A percentile compares a stretch with the other conserved stretches of the same genome.
Conservation (phyloP, 441 rosid species). For the Pelargonium cotyledonis region DNA sequence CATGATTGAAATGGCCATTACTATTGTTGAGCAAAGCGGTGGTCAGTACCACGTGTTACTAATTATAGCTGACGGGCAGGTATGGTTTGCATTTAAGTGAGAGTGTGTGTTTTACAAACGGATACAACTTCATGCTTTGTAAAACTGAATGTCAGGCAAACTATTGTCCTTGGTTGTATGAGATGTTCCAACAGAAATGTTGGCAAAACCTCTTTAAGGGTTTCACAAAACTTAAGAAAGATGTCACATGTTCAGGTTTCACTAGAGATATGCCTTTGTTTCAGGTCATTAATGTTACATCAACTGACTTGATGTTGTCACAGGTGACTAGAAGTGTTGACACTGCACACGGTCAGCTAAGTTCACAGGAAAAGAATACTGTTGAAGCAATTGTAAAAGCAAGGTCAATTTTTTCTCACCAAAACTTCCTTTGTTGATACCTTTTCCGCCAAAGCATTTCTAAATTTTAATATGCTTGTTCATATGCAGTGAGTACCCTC, state of each 20-base stretch:
- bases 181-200: neutral
- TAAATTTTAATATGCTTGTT: conserved; percentile 19
- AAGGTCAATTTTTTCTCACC: conserved; percentile 38
- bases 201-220: neutral
- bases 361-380: conserved; percentile 82
- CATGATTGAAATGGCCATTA: conserved; percentile 70
- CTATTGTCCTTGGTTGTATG: neutral
- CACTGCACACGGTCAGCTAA: conserved; percentile 49
- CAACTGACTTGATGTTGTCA: conserved; percentile 11
- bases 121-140: neutral
- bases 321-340: conserved; percentile 94
- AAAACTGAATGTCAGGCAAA: neutral
- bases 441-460: conserved; percentile 15
- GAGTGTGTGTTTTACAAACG: neutral
- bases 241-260: neutral
- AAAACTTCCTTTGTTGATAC: neutral
- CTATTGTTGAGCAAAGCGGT: conserved; percentile 80
- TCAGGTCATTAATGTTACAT: neutral
- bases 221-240: conserved; percentile 3
- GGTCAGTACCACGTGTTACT: conserved; percentile 88
- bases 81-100: conserved; percentile 19
- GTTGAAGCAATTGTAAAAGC: conserved; percentile 87
- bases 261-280: neutral
- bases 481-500: conserved; percentile 63
- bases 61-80: conserved; percentile 96